phyloP scores from a whole-genome alignment of 106 monocot genomes.

The Alisma plantagoaquatica region DNA sequence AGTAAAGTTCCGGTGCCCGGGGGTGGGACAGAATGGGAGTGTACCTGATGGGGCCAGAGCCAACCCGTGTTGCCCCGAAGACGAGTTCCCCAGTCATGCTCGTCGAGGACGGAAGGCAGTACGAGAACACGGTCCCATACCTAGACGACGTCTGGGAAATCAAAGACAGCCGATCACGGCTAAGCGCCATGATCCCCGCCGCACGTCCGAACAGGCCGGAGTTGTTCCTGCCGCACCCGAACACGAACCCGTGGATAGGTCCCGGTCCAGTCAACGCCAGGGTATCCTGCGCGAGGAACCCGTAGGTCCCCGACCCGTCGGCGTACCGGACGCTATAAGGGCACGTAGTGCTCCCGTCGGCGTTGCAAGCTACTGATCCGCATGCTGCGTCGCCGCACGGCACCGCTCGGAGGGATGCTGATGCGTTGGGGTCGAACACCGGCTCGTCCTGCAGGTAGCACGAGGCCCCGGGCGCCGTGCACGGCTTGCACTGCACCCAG shows the following conservation, averaged over 20 bases:
- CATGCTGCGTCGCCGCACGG: conserved; percentile 40
- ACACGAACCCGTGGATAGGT: no score
- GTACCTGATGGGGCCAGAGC: conserved; percentile 7
- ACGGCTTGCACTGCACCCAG: conserved; percentile 76
- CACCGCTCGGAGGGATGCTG: conserved; percentile 26
- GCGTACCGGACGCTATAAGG: conserved; percentile 22
- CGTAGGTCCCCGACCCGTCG: conserved; percentile 40
- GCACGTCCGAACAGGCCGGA: conserved; percentile 55
- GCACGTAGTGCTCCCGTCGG: conserved; percentile 50
- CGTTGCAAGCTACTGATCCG: conserved; percentile 15
- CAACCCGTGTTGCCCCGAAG: conserved; percentile 21
- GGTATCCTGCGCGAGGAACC: no score
- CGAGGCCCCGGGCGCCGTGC: conserved; percentile 25
- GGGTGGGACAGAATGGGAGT: conserved; percentile 31
- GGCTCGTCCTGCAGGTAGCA: conserved; percentile 32
- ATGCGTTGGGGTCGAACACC: conserved; percentile 47
- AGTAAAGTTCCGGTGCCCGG: conserved; percentile 29
- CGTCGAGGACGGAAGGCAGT: conserved; percentile 61
- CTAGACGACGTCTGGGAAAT: conserved; percentile 23
- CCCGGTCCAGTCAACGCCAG: no score
- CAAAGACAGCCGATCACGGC: conserved; percentile 43
- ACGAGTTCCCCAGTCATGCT: conserved; percentile 32
- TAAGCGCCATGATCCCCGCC: conserved; percentile 58
- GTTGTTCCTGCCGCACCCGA: conserved; percentile 71
- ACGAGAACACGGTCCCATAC: conserved; percentile 40